phyloP scores from a whole-genome alignment of 192 early-diverging fungal genomes.

The Glomus cerebriforme region DNA sequence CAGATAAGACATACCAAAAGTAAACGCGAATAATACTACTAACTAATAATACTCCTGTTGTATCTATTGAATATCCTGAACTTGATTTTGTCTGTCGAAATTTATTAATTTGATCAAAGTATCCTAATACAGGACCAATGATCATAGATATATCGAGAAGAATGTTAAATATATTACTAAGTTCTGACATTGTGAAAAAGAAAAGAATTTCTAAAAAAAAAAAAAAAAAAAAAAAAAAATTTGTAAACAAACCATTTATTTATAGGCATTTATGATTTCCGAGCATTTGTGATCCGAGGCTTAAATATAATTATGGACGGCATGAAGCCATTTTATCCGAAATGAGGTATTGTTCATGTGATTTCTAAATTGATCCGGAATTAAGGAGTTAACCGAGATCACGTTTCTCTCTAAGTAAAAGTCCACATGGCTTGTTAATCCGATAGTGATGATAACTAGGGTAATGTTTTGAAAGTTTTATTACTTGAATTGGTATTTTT shows the following conservation, averaged over 20 bases:
- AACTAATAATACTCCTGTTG: conserved; percentile 55
- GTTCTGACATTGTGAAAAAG: neutral
- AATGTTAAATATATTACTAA: neutral
- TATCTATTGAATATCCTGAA: conserved; percentile 55
- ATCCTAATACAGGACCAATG: conserved; percentile 57
- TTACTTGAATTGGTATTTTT: neutral
- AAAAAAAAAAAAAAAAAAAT: neutral
- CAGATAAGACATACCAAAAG: conserved; percentile 39
- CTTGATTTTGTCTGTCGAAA: conserved; percentile 50
- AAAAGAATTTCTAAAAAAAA: too few species aligned
- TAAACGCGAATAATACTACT: conserved; percentile 52
- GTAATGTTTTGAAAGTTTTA: neutral
- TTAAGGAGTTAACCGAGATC: too few species aligned
- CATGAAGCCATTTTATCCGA: too few species aligned
- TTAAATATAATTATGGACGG: too few species aligned
- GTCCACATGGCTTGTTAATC: too few species aligned
- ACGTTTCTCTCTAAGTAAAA: too few species aligned
- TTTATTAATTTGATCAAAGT: conserved; percentile 57
- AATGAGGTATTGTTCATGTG: too few species aligned
- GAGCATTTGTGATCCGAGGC: too few species aligned
- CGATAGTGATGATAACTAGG: neutral
- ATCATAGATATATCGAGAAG: conserved; percentile 41
- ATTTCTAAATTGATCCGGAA: too few species aligned
- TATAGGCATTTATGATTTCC: too few species aligned
- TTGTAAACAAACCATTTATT: neutral